These are phyloP conservation scores for Pterocarpus macrocarpus DNA, from an alignment of 306 rosid genomes.

Conservation along the genomic window DNA sequence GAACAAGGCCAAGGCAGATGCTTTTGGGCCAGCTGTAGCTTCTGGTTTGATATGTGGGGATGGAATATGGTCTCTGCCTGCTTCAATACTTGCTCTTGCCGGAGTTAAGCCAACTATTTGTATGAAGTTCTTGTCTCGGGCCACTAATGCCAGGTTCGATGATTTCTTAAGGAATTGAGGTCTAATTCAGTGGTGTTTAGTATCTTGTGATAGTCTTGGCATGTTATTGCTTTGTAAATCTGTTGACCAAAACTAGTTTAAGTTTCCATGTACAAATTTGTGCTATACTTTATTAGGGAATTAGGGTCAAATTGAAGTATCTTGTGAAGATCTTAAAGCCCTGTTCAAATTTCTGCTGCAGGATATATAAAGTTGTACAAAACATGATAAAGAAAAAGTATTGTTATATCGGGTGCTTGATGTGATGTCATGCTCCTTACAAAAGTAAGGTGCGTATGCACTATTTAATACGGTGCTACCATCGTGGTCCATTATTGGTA, in stretches of 20 bases:
- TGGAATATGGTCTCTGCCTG: constrained; percentile 67
- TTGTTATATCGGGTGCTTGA: not conserved
- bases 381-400: not conserved
- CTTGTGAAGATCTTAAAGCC: no score
- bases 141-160: constrained; percentile 52
- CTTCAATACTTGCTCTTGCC: constrained; percentile 60
- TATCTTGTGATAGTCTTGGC: constrained; percentile 27
- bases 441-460: no score
- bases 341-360: constrained; percentile 4
- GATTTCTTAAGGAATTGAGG: constrained; percentile 43
- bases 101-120: constrained; percentile 69
- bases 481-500: no score
- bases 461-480: no score
- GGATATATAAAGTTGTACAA: constrained; percentile 9
- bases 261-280: not conserved
- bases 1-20: constrained; percentile 60
- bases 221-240: constrained; percentile 47
- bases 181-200: constrained; percentile 32
- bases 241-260: not conserved
- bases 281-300: no score
- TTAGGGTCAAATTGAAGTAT: no score
- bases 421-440: no score
- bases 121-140: constrained; percentile 65
- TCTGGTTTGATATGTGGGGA: constrained; percentile 72
- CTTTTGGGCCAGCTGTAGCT: constrained; percentile 64